Percentiles rank a stretch among this genome's conserved stretches.
Evolutionary conservation across 352 stramenopile species (phyloP).

Genomic region (Pythium aphanidermatum): DNA sequence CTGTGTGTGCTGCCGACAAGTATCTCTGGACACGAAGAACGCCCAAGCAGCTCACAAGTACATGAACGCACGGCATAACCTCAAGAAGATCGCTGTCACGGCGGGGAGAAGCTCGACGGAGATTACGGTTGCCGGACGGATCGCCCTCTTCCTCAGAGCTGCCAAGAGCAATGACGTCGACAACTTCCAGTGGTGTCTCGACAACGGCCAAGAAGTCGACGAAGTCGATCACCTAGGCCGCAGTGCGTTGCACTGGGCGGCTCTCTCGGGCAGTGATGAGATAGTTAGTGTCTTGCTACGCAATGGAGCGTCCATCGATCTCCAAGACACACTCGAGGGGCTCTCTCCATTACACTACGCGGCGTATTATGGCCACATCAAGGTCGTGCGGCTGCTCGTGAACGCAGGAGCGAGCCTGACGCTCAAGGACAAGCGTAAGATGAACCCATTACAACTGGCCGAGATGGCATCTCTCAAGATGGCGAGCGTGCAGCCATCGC

Average conservation of each 20-base stretch:
- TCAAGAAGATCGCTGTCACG: constrained; percentile 53
- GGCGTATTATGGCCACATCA: constrained; percentile 70
- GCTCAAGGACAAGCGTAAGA: constrained; percentile 42
- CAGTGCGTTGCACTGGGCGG: constrained; percentile 61
- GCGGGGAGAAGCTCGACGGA: constrained; percentile 19
- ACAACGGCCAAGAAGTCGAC: constrained; percentile 51
- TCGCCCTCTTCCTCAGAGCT: constrained; percentile 60
- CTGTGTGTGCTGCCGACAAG: constrained; percentile 48
- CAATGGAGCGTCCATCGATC: constrained; percentile 59
- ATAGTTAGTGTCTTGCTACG: constrained; percentile 52
- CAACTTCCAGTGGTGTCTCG: constrained; percentile 52
- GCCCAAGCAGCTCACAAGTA: constrained; percentile 55
- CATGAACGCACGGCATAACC: constrained; percentile 25
- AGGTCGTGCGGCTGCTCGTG: constrained; percentile 56
- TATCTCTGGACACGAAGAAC: constrained; percentile 46
- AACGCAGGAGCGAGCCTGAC: constrained; percentile 45
- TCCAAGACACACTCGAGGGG: constrained; percentile 46
- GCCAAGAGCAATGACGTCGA: constrained; percentile 35
- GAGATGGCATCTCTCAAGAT: constrained; percentile 75
- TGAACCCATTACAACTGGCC: constrained; percentile 64
- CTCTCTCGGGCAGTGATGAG: constrained; percentile 48
- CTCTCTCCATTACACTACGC: constrained; percentile 69
- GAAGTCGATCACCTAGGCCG: constrained; percentile 58
- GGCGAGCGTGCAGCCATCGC: constrained; percentile 69
- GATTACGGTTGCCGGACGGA: constrained; percentile 35